phyloP scores from a whole-genome alignment of 176 grass and related monocot species.

The Ananas comosus region DNA sequence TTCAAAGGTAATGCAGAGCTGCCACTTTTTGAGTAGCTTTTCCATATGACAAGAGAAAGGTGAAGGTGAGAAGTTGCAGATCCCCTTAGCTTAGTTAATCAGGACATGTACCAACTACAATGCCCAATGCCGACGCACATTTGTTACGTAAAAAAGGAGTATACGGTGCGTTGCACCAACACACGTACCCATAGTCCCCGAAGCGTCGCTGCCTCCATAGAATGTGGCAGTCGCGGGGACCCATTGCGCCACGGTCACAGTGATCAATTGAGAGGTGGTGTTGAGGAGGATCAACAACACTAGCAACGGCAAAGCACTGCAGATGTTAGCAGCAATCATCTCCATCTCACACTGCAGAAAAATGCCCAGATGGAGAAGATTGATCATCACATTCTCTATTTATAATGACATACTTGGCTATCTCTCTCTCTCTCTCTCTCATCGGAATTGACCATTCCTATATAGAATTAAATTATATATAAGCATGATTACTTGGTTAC shows the following conservation, averaged over 20 bases:
- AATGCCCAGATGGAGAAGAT: not conserved
- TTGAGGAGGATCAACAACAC: not conserved
- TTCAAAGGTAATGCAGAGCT: no score
- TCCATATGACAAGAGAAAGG: no score
- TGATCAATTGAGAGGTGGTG: not conserved
- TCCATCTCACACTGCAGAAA: not conserved
- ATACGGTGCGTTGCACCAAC: not conserved
- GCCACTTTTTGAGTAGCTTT: no score
- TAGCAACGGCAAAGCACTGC: not conserved
- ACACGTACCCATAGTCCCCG: conserved; percentile 42
- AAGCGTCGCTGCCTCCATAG: conserved; percentile 34
- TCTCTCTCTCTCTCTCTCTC: not conserved
- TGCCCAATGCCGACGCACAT: no score
- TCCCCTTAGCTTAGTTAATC: no score
- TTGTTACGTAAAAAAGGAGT: not conserved
- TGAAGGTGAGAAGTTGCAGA: no score
- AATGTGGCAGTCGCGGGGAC: conserved; percentile 38
- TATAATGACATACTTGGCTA: not conserved
- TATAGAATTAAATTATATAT: no score
- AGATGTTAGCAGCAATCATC: not conserved
- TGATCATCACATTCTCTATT: not conserved
- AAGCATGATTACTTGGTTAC: no score
- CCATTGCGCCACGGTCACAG: conserved; percentile 13
- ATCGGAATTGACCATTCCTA: no score
- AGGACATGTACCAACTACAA: not conserved